Base-by-base conservation (phyloP, 352 stramenopile species). In the Thalassiosira mediterranea region DNA sequence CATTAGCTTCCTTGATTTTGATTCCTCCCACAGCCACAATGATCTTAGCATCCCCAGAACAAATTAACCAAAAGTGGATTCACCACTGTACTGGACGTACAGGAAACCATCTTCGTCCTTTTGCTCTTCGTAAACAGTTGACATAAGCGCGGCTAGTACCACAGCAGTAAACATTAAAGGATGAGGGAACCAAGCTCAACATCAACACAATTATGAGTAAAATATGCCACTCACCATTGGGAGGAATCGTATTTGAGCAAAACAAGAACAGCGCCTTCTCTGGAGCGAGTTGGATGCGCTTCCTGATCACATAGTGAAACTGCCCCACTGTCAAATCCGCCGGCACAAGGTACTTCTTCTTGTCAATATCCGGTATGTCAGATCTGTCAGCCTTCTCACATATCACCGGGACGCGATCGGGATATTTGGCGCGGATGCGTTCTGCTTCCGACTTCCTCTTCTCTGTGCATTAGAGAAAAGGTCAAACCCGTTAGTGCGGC, bases 51-150 rank as follows among this genome's bases (percentile, higher is more conserved):
- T n/a, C n/a, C n/a, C n/a, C n/a, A n/a, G n/a, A n/a, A n/a, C n/a
- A n/a, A n/a, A n/a, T n/a, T n/a, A n/a, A n/a, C 97, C 97, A 88
- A 99, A 99, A 46, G 97, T 99, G 79, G 98, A 98, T 88, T 99
- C 97, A 72, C 96, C 97, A 79, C 94, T 98, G 91, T 99, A 99
- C 74, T 97, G 98, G 86, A 99, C 97, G 89, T 99, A 99, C 61
- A 99, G 92, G 76, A 99, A 99, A 28, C 97, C 97, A 83, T 95
- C 86, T 68, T 97, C 95, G 82, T 99, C 97, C 88, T 98, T 98
- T 81, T 99, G 95, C 81, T 98, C 95, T 91, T 99, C 97, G 84
- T 99, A 99, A 68, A 99, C 97, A 81, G 97, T 98, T 46, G 95
- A 98, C 96, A 99, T 99, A 21, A 99, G 86, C n/a, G 96, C 95